A percentile compares a stretch with the other conserved stretches of the same genome.
phyloP scores from a whole-genome alignment of 371 early-diverging fungal species.

The Mucor mucedo region DNA sequence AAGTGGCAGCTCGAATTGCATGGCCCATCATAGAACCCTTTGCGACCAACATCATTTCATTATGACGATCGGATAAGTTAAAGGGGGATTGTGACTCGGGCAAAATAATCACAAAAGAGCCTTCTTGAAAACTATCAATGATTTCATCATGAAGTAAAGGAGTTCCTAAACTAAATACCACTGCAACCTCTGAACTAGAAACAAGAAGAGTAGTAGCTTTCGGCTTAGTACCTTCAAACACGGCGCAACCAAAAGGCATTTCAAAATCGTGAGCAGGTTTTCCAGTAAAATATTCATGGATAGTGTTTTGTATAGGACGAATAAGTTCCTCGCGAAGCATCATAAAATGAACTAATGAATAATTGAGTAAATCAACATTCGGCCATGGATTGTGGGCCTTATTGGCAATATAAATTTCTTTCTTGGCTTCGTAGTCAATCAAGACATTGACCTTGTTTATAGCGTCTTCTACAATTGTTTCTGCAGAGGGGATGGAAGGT shows the following conservation, averaged over 20 bases:
- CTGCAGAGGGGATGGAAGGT: constrained; percentile 15
- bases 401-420: constrained; percentile 3
- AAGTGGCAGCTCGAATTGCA: constrained; percentile 7
- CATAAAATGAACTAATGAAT: constrained; percentile 36
- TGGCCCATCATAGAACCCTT: constrained; percentile 24
- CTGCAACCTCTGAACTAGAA: constrained; percentile 5
- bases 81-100: constrained; percentile 7
- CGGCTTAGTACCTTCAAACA: constrained; percentile 1
- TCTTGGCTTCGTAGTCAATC: constrained; percentile 4
- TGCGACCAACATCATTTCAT: neutral
- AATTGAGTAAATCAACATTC: constrained; percentile 18
- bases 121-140: constrained; percentile 18
- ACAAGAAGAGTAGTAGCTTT: neutral
- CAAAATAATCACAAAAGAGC: constrained; percentile 8
- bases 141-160: neutral
- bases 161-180: constrained; percentile 19
- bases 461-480: constrained; percentile 11
- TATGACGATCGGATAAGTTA: constrained; percentile 1
- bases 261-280: neutral
- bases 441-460: neutral
- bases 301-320: constrained; percentile 25
- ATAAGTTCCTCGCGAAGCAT: constrained; percentile 35
- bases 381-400: constrained; percentile 22
- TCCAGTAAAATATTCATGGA: constrained; percentile 8
- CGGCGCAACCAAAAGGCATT: neutral